phyloP scores from a whole-genome alignment of 208 protist species.

The Leishmania mexicana region DNA sequence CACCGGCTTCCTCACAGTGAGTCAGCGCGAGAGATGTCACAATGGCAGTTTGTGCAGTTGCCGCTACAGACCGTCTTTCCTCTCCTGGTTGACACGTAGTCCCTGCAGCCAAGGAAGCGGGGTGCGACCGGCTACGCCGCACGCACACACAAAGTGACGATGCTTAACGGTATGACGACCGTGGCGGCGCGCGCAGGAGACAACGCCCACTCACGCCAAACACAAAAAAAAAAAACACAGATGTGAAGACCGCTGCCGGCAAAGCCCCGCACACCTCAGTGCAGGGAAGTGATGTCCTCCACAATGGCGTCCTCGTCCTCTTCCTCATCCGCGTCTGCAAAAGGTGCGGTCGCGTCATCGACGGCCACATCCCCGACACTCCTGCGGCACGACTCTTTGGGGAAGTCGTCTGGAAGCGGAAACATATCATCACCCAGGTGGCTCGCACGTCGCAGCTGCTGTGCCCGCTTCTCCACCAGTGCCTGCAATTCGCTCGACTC shows the following conservation, averaged over 20 bases:
- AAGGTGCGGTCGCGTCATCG: background rate
- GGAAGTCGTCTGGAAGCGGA: constrained; percentile 44
- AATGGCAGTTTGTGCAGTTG: background rate
- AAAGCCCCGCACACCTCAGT: background rate
- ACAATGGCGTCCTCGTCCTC: constrained; percentile 38
- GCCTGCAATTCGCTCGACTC: constrained; percentile 65
- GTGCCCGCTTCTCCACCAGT: constrained; percentile 42
- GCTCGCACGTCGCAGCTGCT: constrained; percentile 19
- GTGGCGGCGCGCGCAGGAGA: background rate
- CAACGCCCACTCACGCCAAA: background rate
- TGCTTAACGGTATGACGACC: background rate
- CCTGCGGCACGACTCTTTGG: background rate
- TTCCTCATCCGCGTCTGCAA: constrained; percentile 11
- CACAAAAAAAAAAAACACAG: background rate
- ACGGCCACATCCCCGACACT: background rate
- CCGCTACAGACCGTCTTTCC: background rate
- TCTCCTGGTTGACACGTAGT: background rate
- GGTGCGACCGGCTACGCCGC: background rate
- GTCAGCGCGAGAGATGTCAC: background rate
- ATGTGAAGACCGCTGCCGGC: background rate
- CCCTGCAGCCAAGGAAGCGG: background rate
- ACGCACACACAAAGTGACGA: background rate
- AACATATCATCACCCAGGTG: constrained; percentile 26
- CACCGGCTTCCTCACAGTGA: background rate
- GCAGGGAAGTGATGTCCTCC: constrained; percentile 48